Conservation (phyloP, 2,329 filamentous ascomycete species). For the Aspergillus fijiensis region DNA sequence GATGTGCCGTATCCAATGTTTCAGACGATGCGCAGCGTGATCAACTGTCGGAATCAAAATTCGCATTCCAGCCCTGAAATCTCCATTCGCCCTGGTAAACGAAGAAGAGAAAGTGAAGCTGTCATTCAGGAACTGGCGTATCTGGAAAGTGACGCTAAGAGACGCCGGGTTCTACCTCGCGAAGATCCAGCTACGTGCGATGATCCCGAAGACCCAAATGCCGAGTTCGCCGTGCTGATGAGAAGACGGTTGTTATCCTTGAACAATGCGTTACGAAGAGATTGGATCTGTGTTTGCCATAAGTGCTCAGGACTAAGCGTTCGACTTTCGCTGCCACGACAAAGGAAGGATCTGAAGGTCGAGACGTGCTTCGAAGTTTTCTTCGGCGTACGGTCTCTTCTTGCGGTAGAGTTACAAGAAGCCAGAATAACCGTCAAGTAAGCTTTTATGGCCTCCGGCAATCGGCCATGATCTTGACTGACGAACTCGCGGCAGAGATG, state of each 20-base stretch:
- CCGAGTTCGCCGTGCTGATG: constrained; percentile 25
- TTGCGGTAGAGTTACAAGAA: constrained; percentile 15
- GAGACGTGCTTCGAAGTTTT: constrained; percentile 15
- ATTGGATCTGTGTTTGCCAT: constrained; percentile 23
- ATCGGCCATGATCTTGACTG: neutral
- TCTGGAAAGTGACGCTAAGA: constrained; percentile 23
- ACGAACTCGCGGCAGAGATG: constrained; percentile 2
- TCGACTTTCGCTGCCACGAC: constrained; percentile 12
- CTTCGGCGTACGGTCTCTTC: constrained; percentile 13
- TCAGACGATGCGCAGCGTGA: constrained; percentile 8
- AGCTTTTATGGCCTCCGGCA: constrained; percentile 5
- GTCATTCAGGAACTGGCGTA: constrained; percentile 26
- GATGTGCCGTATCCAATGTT: constrained; percentile 19
- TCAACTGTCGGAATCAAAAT: constrained; percentile 16
- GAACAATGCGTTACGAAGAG: constrained; percentile 24
- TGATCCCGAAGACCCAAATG: constrained; percentile 14
- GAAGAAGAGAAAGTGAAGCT: constrained; percentile 24
- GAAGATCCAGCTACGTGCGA: constrained; percentile 19
- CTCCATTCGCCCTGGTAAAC: constrained; percentile 24
- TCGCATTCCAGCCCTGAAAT: constrained; percentile 12
- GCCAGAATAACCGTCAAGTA: constrained; percentile 17
- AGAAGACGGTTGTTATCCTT: constrained; percentile 27
- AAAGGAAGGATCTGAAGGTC: constrained; percentile 6
- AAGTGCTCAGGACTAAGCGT: constrained; percentile 16
- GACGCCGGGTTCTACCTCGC: constrained; percentile 28